These are phyloP conservation scores for Pelargonium cotyledonis DNA, from an alignment of 441 rosid genomes.

Conservation along the genomic window DNA sequence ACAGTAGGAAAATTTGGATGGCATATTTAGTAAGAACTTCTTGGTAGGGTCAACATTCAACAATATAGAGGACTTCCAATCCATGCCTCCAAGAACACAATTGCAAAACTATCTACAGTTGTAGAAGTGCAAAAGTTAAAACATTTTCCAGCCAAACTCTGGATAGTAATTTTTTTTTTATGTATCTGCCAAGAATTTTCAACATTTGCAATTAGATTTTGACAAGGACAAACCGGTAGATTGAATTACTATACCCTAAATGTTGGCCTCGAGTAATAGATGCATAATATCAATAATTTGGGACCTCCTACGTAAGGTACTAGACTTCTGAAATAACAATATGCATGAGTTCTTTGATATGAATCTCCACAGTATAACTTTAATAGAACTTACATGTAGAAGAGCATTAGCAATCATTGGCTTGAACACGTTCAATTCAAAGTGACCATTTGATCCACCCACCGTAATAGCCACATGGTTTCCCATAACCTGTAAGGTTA, in stretches of 20 bases:
- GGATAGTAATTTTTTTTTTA: no score
- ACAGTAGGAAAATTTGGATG: no score
- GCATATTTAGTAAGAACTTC: background rate
- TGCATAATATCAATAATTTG: no score
- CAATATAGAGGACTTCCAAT: background rate
- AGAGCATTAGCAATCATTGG: slow-evolving; percentile 90
- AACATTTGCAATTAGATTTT: no score
- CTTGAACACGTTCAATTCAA: slow-evolving; percentile 89
- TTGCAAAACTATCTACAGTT: no score
- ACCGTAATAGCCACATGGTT: slow-evolving; percentile 84
- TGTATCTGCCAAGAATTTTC: no score
- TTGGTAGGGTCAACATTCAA: slow-evolving; percentile 10
- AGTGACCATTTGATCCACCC: slow-evolving; percentile 96
- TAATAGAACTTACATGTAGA: slow-evolving; percentile 52
- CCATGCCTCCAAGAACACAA: background rate
- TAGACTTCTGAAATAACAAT: no score
- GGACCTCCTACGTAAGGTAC: no score
- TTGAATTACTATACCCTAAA: no score
- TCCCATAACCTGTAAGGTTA: slow-evolving; percentile 70
- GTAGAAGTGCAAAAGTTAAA: background rate
- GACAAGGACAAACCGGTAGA: no score
- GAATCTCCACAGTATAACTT: background rate
- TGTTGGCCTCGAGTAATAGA: no score
- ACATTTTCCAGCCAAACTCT: background rate
- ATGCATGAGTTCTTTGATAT: no score